These are phyloP conservation scores for Parachaetomium inaequale DNA, from an alignment of 495 filamentous ascomycete species.

Conservation along the genomic window DNA sequence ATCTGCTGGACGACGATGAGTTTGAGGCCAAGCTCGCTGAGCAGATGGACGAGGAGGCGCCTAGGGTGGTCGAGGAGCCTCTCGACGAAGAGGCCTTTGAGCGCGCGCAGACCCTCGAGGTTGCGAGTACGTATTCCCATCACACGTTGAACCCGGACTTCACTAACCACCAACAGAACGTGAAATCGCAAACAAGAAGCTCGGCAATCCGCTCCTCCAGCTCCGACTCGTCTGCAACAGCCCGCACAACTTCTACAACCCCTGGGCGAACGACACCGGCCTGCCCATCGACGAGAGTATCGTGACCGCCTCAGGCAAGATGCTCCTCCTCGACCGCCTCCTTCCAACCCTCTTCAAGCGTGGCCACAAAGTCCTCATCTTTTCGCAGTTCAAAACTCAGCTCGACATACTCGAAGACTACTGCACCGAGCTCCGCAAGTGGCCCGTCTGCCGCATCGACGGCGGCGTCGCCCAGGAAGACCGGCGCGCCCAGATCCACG, in stretches of 20 bases:
- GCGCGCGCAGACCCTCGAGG: slow-evolving; percentile 64
- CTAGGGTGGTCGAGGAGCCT: slow-evolving; percentile 37
- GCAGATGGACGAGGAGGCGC: slow-evolving; percentile 50
- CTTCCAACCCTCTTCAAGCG: slow-evolving; percentile 69
- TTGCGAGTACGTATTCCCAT: slow-evolving; percentile 62
- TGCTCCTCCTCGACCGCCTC: slow-evolving; percentile 86
- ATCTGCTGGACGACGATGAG: slow-evolving; percentile 69
- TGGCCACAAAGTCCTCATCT: slow-evolving; percentile 89
- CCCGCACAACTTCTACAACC: slow-evolving; percentile 96
- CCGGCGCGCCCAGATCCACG: slow-evolving; percentile 74
- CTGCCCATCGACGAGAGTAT: slow-evolving; percentile 68
- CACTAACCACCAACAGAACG: slow-evolving; percentile 49
- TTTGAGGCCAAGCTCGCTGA: slow-evolving; percentile 67
- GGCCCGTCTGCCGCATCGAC: slow-evolving; percentile 87
- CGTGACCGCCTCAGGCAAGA: slow-evolving; percentile 85
- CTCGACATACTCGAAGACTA: slow-evolving; percentile 90
- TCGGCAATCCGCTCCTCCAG: slow-evolving; percentile 93
- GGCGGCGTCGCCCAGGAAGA: slow-evolving; percentile 78
- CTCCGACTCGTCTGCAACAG: slow-evolving; percentile 88
- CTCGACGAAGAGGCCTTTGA: slow-evolving; percentile 60
- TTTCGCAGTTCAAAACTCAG: slow-evolving; percentile 93
- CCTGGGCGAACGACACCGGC: slow-evolving; percentile 59
- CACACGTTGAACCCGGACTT: not conserved
- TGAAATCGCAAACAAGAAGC: slow-evolving; percentile 85
- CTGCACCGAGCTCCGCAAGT: slow-evolving; percentile 63